These are phyloP conservation scores for Wickerhamiella vanderwaltii DNA, from an alignment of 805 yeast species.

Conservation along the genomic window DNA sequence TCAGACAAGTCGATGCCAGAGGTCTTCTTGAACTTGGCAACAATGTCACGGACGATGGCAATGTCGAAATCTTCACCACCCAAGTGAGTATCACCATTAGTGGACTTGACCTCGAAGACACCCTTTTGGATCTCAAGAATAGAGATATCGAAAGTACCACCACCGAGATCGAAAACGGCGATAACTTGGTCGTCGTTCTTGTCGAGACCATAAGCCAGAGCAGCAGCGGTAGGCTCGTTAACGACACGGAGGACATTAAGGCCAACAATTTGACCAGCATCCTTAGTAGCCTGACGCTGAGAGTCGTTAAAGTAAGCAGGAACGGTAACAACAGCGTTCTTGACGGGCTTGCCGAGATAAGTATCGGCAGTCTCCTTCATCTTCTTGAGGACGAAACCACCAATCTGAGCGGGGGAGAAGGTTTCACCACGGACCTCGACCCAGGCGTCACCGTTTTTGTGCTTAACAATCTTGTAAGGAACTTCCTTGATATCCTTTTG, in stretches of 20 bases:
- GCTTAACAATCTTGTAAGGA: slow-evolving; percentile 84
- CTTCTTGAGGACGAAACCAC: slow-evolving; percentile 86
- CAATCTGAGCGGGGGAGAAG: slow-evolving; percentile 92
- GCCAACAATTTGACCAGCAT: slow-evolving; percentile 96
- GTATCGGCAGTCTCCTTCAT: slow-evolving; percentile 98
- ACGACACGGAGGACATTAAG: slow-evolving; percentile 80
- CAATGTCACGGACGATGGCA: slow-evolving; percentile 69
- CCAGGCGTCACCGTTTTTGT: slow-evolving; percentile 93
- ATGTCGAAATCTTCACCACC: slow-evolving; percentile 93
- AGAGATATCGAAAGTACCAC: slow-evolving; percentile 97
- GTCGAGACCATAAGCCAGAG: slow-evolving; percentile 89
- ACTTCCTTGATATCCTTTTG: slow-evolving; percentile 80
- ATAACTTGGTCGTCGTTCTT: slow-evolving; percentile 71
- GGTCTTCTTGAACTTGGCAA: slow-evolving; percentile 66
- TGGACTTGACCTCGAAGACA: slow-evolving; percentile 94
- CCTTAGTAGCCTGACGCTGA: slow-evolving; percentile 89
- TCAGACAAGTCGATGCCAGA: slow-evolving; percentile 49
- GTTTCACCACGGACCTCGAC: slow-evolving; percentile 75
- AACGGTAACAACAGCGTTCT: slow-evolving; percentile 83
- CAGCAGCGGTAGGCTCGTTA: slow-evolving; percentile 89
- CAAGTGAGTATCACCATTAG: slow-evolving; percentile 90
- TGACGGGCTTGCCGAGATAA: slow-evolving; percentile 73
- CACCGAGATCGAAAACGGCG: slow-evolving; percentile 96
- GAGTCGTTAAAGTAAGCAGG: slow-evolving; percentile 88
- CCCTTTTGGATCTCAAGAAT: slow-evolving; percentile 94